Base-by-base conservation (phyloP, 805 yeast species). In the Dipodascopsis uninucleata region DNA sequence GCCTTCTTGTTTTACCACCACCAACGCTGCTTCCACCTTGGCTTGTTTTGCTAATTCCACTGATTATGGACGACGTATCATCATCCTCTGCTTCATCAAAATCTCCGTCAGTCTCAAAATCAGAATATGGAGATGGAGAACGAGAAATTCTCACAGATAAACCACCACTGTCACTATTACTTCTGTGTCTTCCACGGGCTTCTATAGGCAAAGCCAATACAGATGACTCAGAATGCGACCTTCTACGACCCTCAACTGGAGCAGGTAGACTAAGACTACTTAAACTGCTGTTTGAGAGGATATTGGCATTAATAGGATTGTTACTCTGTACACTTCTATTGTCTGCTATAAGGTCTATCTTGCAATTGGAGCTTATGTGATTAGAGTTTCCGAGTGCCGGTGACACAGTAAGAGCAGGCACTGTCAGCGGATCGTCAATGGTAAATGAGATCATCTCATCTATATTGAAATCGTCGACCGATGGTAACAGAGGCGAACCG, bases 181-280 rank as follows among this genome's bases (percentile, higher is more conserved):
- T 28, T 14, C 41, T 26, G 16, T 10, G 18, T 16, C 12, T 16
- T 20, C 35, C 6, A 29, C n/a, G 6, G 22, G 33, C 5, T 7
- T 36, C 35, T 20, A 32, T 22, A 12, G n/a, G 16, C 20, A 16
- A 21, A 16, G 36, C 29, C 32, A 16, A 12, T 18, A 41, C 47
- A 4, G 48, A 40, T 7, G 51, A 45, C 29, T 49, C 53, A 12
- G 53, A 49, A 23, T 45, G 49, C 17, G 53, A 49, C 16, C 53
- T 39, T 14, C 43, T 43, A 8, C 53, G 45, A 17, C 24, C 7
- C 28, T 4, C 7, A 10, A 9, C 24, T 17, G 17, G 5, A 21
- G 39, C 6, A 8, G 50, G 42, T 14, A 39, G 50, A 4, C n/a
- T n/a, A n/a, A n/a, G n/a, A n/a, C n/a, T n/a, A n/a, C n/a, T n/a